A percentile compares a stretch with the other conserved stretches of the same genome.
phyloP scores from a whole-genome alignment of 345 rosid species.

The Rhodomyrtus tomentosa region DNA sequence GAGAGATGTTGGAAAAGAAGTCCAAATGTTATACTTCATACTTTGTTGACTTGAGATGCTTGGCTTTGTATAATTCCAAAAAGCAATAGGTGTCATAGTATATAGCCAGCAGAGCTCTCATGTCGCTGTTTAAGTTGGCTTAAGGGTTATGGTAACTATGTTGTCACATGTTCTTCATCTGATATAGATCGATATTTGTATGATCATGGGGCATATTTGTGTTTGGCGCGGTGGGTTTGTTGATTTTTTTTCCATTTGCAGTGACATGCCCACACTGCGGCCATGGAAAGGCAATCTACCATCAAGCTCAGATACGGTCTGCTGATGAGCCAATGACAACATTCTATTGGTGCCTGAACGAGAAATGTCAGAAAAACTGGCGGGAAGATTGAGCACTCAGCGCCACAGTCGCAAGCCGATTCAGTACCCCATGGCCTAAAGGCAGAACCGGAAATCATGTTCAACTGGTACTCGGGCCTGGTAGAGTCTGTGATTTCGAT shows the following conservation, averaged over 20 bases:
- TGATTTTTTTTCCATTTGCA: constrained; percentile 3
- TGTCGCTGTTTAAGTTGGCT: background rate
- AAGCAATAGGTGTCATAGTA: background rate
- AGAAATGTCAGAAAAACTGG: constrained; percentile 34
- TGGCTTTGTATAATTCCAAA: background rate
- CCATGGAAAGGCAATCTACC: constrained; percentile 40
- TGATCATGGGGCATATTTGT: background rate
- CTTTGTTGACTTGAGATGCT: background rate
- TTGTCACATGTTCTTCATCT: background rate
- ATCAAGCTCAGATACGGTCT: constrained; percentile 50
- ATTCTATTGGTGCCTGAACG: constrained; percentile 50
- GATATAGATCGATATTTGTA: background rate
- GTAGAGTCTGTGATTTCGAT: background rate
- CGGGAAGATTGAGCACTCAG: constrained; percentile 16
- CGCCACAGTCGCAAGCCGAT: background rate
- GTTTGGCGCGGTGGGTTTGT: background rate
- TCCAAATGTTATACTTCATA: background rate
- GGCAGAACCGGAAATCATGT: background rate
- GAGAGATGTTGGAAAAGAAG: background rate
- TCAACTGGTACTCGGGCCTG: background rate
- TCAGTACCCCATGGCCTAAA: background rate
- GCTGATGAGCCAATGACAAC: constrained; percentile 63
- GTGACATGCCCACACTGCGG: constrained; percentile 50
- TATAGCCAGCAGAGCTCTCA: background rate
- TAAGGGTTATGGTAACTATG: background rate